Evolutionary conservation across 1,139 yeast genomes (phyloP), one percentile per base, ranked within the genome.

Genomic region (Blastobotrys malaysiensis): DNA sequence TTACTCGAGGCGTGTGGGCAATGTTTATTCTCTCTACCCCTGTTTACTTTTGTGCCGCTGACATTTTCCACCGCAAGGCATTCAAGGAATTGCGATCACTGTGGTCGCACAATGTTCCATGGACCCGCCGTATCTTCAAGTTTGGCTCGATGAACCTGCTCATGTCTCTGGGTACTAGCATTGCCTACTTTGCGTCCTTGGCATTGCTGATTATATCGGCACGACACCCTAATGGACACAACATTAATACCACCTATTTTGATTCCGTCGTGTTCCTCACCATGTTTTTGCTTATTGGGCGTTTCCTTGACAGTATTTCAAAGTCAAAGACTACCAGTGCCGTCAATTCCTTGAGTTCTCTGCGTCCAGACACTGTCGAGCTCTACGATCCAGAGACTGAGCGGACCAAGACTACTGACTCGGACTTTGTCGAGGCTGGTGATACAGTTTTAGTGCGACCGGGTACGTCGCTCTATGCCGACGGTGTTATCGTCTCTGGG

Each of bases 131-230:
- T 49, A 59, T 86, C 5, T 78, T 86, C 63, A 79, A 78, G 61
- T 86, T 86, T 69, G 95, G 95, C 0, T 84, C 90, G 1, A 86
- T 86, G 95, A 86, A 80, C 65, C 68, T 85, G 61, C 75, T 85
- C 59, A 83, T 86, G 84, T 76, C 82, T 52, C 69, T 86, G 51
- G 95, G 95, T 14, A 86, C 93, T 0, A 72, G 86, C 0, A 82
- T 86, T 26, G 81, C 93, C 0, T 86, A 86, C 65, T 77, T 84
- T 68, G 80, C 89, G 1, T 83, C 89, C 64, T 77, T 86, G 51
- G 83, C 78, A 0, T 69, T 84, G 50, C 69, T 86, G 24, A 74
- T 71, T 1, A 63, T 84, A 20, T 76, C 84, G 45, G 78, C 88
- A 6, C 50, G 52, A 13, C 72, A 76, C 22, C 55, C 66, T 5